These are phyloP conservation scores for Neurospora terricola DNA, from an alignment of 495 filamentous ascomycete species.

Conservation along the genomic window DNA sequence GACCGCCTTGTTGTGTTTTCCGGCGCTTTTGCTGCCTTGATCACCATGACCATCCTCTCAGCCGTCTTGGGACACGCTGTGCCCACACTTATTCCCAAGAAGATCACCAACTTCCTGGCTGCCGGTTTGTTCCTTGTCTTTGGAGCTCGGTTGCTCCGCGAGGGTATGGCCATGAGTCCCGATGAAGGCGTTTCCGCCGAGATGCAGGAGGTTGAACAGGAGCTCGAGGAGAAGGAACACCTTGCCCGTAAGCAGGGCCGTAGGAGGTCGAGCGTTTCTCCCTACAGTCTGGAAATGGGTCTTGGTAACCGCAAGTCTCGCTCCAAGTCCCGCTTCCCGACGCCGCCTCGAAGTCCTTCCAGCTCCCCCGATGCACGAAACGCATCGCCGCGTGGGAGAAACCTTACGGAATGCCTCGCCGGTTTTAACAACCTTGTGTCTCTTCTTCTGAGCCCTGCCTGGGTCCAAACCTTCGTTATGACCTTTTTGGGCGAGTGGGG, in stretches of 20 bases:
- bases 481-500: slow-evolving; percentile 98
- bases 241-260: slow-evolving; percentile 44
- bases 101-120: slow-evolving; percentile 77
- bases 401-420: slow-evolving; percentile 23
- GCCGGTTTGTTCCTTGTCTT: slow-evolving; percentile 82
- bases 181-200: slow-evolving; percentile 87
- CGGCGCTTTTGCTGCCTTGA: slow-evolving; percentile 81
- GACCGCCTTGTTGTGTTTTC: slow-evolving; percentile 87
- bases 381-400: slow-evolving; percentile 27
- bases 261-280: slow-evolving; percentile 46
- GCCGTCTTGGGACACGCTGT: slow-evolving; percentile 92
- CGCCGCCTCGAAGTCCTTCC: slow-evolving; percentile 49
- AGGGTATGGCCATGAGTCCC: slow-evolving; percentile 78
- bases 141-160: slow-evolving; percentile 72
- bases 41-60: slow-evolving; percentile 93
- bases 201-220: slow-evolving; percentile 93
- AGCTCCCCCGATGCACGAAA: slow-evolving; percentile 44
- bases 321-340: slow-evolving; percentile 50
- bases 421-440: slow-evolving; percentile 83
- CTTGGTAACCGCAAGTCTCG: slow-evolving; percentile 45
- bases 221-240: slow-evolving; percentile 90
- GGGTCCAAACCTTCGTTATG: slow-evolving; percentile 99
- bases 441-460: slow-evolving; percentile 82
- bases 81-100: slow-evolving; percentile 80
- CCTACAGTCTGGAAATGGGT: slow-evolving; percentile 57